Conservation (phyloP, 2,329 filamentous ascomycete genomes). For the Ophiostoma quercus region DNA sequence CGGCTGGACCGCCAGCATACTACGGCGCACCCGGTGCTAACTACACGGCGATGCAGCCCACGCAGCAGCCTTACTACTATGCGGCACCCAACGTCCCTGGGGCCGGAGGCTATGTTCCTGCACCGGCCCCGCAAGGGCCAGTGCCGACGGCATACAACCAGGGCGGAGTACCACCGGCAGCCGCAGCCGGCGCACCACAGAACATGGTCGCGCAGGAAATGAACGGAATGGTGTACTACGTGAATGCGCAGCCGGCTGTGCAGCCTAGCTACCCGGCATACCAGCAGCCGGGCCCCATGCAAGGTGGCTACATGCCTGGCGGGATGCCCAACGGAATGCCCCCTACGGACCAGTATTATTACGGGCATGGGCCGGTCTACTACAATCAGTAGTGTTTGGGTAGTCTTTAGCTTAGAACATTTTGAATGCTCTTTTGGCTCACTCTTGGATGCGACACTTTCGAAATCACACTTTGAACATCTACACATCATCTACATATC, state of each 20-base stretch:
- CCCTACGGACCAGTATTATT: conserved; percentile 60
- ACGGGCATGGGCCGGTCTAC: conserved; percentile 40
- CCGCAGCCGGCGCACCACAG: conserved; percentile 34
- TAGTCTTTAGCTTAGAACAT: background rate
- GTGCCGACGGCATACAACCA: conserved; percentile 33
- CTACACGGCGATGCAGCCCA: conserved; percentile 48
- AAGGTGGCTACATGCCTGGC: conserved; percentile 51
- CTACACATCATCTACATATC: background rate
- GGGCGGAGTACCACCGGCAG: conserved; percentile 35
- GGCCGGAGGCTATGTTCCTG: conserved; percentile 55
- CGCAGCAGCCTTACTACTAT: conserved; percentile 39
- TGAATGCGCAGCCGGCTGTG: conserved; percentile 73
- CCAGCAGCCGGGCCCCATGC: conserved; percentile 33
- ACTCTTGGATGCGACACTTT: too few species aligned
- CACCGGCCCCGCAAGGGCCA: conserved; percentile 42
- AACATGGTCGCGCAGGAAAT: conserved; percentile 73
- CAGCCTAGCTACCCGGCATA: conserved; percentile 47
- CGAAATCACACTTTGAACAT: background rate
- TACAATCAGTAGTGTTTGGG: background rate
- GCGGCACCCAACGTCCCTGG: conserved; percentile 31
- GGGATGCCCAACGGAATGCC: conserved; percentile 40
- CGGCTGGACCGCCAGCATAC: conserved; percentile 44
- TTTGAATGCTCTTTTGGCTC: too few species aligned
- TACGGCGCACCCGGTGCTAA: conserved; percentile 38
- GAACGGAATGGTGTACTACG: conserved; percentile 96